These are phyloP conservation scores for Hippophae tibetana DNA, from an alignment of 306 rosid genomes.

Conservation along the genomic window DNA sequence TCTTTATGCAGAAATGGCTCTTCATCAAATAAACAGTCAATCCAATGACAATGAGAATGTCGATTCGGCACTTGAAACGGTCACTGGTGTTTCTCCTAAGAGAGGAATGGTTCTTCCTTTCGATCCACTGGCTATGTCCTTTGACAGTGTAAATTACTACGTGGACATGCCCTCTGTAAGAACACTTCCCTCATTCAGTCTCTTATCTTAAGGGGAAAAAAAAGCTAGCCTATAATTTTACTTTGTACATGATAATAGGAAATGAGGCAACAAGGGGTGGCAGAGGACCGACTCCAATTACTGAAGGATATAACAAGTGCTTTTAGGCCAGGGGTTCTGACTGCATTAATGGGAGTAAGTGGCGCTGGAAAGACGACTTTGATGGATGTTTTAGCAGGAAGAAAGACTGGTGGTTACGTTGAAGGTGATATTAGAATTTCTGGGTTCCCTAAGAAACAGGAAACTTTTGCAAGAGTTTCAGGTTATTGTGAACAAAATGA, in stretches of 20 bases:
- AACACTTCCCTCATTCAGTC: slow-evolving; percentile 4
- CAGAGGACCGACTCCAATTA: not conserved
- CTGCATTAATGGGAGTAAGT: slow-evolving; percentile 35
- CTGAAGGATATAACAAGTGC: slow-evolving; percentile 12
- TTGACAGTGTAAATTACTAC: slow-evolving; percentile 46
- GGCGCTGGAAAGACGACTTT: slow-evolving; percentile 38
- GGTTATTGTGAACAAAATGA: slow-evolving; percentile 83
- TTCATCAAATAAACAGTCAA: too few species aligned
- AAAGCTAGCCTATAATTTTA: not conserved
- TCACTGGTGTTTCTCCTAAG: too few species aligned
- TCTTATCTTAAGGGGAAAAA: not conserved
- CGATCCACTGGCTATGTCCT: slow-evolving; percentile 51
- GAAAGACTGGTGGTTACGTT: slow-evolving; percentile 32
- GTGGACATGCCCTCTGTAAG: slow-evolving; percentile 57
- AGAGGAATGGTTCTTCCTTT: slow-evolving; percentile 16
- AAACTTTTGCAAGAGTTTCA: slow-evolving; percentile 66
- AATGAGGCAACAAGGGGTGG: slow-evolving; percentile 5
- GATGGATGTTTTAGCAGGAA: slow-evolving; percentile 37
- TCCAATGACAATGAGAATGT: too few species aligned
- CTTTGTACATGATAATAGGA: not conserved
- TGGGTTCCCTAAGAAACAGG: slow-evolving; percentile 51
- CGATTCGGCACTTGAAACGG: too few species aligned
- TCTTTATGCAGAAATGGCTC: too few species aligned
- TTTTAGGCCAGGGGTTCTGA: slow-evolving; percentile 32
- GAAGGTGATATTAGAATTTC: slow-evolving; percentile 33